Base-by-base conservation (phyloP, 2,329 filamentous ascomycete genomes). In the Pyrenophora seminiperda region DNA sequence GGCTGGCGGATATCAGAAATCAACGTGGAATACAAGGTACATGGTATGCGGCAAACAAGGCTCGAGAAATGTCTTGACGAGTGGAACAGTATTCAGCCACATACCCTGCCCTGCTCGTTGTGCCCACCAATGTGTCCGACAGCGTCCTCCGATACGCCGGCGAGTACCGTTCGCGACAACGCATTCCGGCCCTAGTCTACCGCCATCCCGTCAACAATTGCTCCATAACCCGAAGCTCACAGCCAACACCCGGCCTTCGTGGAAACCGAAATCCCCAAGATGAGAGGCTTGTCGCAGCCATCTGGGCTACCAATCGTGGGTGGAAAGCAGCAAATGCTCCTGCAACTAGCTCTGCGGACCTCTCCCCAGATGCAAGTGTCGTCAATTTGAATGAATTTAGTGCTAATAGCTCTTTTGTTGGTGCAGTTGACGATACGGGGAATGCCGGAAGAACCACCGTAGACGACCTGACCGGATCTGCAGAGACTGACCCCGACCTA, bases 141-240 rank as follows among this genome's bases (percentile, higher is more conserved):
- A 97, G 94, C 67, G 91, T 93, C 39, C 83, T 99, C 41, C 96
- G 96, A 67, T 96, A 99, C 69, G 94, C 92, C 19, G 89, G 87
- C 51, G 84, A 86, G 55, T 97, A 96, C 74, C 88, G 94, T 42
- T 97, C 94, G 0, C 85, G 92, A 52, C 86, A 88, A 56, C 87
- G 94, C 53, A 92, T 99, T 72, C 94, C 94, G 1, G 89, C 87
- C 3, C 77, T 99, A 31, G 91, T 91, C 17, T 99, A 99, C 73
- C 84, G 97, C n/a, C 94, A 99, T 72, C 90, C 91, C 0, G 81
- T 97, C 64, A 99, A 97, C 71, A 96, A 96, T 71, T 97, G 94
- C 73, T 94, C 92, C 18, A 96, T 99, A 58, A 97, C 93, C 2
- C 83, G 94, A 68, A 96, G 91, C 68, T 96, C 93, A 3, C 94